Conservation (phyloP, 2,329 filamentous ascomycete genomes). For the Myriangium duriaei region DNA sequence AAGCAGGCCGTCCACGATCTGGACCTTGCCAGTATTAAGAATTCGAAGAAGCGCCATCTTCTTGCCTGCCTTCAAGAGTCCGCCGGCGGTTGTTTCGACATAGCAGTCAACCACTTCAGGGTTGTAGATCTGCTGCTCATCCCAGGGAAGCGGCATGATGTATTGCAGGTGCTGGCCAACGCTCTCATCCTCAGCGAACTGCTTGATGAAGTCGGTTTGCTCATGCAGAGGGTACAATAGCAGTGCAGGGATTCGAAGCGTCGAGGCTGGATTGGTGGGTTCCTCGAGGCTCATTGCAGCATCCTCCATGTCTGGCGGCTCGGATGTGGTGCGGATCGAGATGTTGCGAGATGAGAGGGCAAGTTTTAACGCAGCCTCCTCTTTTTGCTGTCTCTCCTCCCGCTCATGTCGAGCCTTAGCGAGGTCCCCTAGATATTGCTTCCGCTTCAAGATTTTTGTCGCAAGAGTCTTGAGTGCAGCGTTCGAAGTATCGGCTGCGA, state of each 20-base stretch:
- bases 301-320: conserved; percentile 80
- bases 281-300: conserved; percentile 59
- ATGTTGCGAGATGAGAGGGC: conserved; percentile 60
- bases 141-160: conserved; percentile 84
- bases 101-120: conserved; percentile 64
- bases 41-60: conserved; percentile 67
- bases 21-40: conserved; percentile 62
- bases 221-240: conserved; percentile 73
- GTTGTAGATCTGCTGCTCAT: conserved; percentile 53
- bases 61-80: conserved; percentile 80
- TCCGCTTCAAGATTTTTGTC: conserved; percentile 49
- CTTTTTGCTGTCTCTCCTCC: conserved; percentile 40
- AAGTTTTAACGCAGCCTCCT: conserved; percentile 40
- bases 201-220: conserved; percentile 84
- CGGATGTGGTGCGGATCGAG: conserved; percentile 49
- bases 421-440: conserved; percentile 42
- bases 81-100: conserved; percentile 69
- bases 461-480: conserved; percentile 50
- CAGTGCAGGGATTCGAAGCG: conserved; percentile 64
- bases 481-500: conserved; percentile 61
- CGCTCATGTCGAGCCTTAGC: conserved; percentile 45
- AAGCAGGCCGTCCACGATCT: conserved; percentile 77
- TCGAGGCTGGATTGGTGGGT: conserved; percentile 57
- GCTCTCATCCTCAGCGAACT: conserved; percentile 63
- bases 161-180: conserved; percentile 70